phyloP scores from a whole-genome alignment of 139 green algal genomes.

The Marvania coccoides region DNA sequence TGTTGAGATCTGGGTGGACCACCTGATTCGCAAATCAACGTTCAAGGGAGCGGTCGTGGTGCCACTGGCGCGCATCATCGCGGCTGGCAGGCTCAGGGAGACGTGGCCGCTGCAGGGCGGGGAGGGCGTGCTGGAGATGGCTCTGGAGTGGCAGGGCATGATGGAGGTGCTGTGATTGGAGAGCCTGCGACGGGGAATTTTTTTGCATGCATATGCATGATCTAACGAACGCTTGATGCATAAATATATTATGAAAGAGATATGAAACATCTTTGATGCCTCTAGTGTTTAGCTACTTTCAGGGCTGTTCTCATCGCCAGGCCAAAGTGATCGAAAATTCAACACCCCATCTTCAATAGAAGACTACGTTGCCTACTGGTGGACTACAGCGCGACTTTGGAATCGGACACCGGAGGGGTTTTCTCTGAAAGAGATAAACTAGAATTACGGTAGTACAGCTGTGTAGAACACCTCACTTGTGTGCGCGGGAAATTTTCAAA shows the following conservation, averaged over 20 bases:
- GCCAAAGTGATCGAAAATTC: no score
- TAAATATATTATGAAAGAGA: neutral
- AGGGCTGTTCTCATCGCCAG: no score
- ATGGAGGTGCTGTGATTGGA: neutral
- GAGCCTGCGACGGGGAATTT: neutral
- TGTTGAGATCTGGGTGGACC: constrained; percentile 10
- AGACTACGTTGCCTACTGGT: no score
- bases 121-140: constrained; percentile 1
- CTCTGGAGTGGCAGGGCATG: constrained; percentile 1
- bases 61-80: constrained; percentile 3
- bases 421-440: no score
- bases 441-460: no score
- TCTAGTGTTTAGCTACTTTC: neutral
- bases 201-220: no score
- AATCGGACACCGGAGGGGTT: no score
- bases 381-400: no score
- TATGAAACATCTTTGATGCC: neutral
- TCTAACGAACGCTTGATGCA: neutral
- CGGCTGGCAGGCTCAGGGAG: neutral
- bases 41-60: constrained; percentile 9
- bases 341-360: no score
- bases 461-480: no score
- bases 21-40: neutral
- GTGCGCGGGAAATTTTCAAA: no score
- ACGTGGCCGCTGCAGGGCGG: constrained; percentile 5